Conservation (phyloP, 768 basidiomycete species). For the Boletus vinaceobasis region DNA sequence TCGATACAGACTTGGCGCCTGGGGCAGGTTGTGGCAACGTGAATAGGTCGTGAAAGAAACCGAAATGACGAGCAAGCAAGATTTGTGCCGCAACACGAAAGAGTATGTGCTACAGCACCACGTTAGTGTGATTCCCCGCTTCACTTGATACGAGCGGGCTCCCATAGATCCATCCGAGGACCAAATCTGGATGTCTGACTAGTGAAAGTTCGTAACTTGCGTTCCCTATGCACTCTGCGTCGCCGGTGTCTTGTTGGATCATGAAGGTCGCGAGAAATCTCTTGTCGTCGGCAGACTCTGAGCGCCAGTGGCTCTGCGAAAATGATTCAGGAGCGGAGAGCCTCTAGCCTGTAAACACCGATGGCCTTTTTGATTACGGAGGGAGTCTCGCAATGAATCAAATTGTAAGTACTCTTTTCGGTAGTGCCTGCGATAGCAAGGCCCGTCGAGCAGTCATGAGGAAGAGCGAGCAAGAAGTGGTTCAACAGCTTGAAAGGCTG, state of each 20-base stretch:
- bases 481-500: no score
- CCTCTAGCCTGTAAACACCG: conserved; percentile 28
- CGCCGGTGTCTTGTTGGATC: background rate
- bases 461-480: no score
- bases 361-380: conserved; percentile 5
- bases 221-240: background rate
- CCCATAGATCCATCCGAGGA: conserved; percentile 64
- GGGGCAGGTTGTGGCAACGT: conserved; percentile 56
- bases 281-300: conserved; percentile 14
- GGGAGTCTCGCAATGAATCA: no score
- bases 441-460: no score
- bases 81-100: conserved; percentile 78
- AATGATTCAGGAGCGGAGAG: conserved; percentile 22
- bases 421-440: no score
- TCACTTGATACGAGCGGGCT: background rate
- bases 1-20: conserved; percentile 29
- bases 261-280: background rate
- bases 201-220: background rate
- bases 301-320: conserved; percentile 6
- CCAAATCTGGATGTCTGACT: conserved; percentile 56
- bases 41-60: conserved; percentile 70
- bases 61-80: conserved; percentile 63
- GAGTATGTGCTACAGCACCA: conserved; percentile 48
- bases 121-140: background rate
- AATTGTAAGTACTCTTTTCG: no score